A percentile compares a stretch with the other conserved stretches of the same genome.
Evolutionary conservation across 495 filamentous ascomycete species (phyloP).

Genomic region (Xylaria scruposa): DNA sequence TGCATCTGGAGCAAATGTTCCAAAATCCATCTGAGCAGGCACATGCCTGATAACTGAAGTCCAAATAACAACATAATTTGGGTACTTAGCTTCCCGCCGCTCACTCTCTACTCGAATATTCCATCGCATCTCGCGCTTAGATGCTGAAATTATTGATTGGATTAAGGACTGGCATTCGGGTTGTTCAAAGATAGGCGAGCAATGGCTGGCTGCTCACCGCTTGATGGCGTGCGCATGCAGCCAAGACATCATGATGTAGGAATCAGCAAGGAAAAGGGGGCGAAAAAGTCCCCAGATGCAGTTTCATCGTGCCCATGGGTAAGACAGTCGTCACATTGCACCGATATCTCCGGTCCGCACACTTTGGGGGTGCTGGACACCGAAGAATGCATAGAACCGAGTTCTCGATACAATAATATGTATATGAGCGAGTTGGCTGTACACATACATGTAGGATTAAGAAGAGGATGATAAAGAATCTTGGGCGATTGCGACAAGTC

Average conservation of each 20-base stretch:
- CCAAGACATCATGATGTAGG: constrained; percentile 29
- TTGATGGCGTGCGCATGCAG: constrained; percentile 34
- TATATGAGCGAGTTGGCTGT: not conserved
- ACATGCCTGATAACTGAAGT: not conserved
- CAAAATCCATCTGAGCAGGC: not conserved
- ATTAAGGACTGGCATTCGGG: not conserved
- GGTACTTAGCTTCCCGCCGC: not conserved
- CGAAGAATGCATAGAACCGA: not conserved
- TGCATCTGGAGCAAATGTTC: not conserved
- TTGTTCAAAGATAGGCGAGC: constrained; percentile 15
- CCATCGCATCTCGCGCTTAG: constrained; percentile 23
- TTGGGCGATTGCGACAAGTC: not conserved
- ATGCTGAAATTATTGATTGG: constrained; percentile 24
- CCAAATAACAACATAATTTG: not conserved
- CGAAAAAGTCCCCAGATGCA: constrained; percentile 27
- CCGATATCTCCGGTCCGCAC: constrained; percentile 6
- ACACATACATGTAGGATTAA: not conserved
- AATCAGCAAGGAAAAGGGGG: constrained; percentile 15
- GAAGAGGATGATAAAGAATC: not conserved
- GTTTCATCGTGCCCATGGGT: not conserved
- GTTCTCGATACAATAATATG: not conserved
- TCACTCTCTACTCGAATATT: not conserved
- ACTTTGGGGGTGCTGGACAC: not conserved
- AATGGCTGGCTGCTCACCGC: constrained; percentile 36
- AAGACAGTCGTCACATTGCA: constrained; percentile 8